phyloP scores from a whole-genome alignment of 306 rosid genomes.

The Inga oerstediana region DNA sequence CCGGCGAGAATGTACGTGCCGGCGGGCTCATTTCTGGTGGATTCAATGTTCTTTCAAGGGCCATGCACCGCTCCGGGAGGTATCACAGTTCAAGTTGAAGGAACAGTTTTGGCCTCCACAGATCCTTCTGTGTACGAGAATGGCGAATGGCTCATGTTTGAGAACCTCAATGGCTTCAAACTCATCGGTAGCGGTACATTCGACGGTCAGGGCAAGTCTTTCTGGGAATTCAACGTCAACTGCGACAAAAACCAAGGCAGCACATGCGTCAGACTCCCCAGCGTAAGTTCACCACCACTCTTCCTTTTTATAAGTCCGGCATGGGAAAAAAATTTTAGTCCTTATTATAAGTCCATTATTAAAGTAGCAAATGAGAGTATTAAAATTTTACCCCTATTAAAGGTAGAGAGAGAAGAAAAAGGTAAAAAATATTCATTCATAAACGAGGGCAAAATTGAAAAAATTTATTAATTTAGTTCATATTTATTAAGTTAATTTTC shows the following conservation, averaged over 20 bases:
- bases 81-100: conserved; percentile 55
- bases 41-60: conserved; percentile 58
- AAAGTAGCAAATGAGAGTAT: too few relatives aligned
- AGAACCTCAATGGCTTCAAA: conserved; percentile 52
- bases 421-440: too few relatives aligned
- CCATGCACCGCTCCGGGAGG: conserved; percentile 57
- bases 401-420: too few relatives aligned
- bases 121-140: conserved; percentile 50
- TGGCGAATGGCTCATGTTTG: conserved; percentile 63
- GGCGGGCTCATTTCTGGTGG: conserved; percentile 46
- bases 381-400: too few relatives aligned
- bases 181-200: conserved; percentile 69
- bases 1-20: conserved; percentile 58
- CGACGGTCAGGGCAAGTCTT: conserved; percentile 66
- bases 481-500: too few relatives aligned
- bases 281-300: conserved; percentile 48
- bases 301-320: too few relatives aligned
- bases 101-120: conserved; percentile 49
- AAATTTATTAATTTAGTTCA: too few relatives aligned
- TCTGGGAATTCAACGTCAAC: conserved; percentile 43
- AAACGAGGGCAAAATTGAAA: too few relatives aligned
- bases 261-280: conserved; percentile 49
- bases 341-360: too few relatives aligned
- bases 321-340: too few relatives aligned
- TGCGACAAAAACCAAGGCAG: conserved; percentile 19